Percentiles rank a stretch among this genome's conserved stretches.
Evolutionary conservation across 768 basidiomycete genomes (phyloP).

Genomic region (Mycena amicta): DNA sequence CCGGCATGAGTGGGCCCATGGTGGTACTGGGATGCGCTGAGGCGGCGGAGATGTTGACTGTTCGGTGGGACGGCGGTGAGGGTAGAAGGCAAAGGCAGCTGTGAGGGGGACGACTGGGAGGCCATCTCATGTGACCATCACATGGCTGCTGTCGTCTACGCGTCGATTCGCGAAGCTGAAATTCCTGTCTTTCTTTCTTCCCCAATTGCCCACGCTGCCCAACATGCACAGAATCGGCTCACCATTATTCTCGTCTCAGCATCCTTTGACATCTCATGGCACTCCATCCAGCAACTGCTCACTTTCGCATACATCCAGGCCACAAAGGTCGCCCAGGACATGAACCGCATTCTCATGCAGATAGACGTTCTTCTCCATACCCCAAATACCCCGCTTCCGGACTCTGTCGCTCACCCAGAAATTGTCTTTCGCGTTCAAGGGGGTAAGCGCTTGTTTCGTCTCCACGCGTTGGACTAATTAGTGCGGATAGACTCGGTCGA

Average conservation of each 20-base stretch:
- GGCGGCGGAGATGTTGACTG: slow-evolving; percentile 8
- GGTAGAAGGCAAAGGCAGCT: slow-evolving; percentile 38
- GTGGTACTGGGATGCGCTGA: background rate
- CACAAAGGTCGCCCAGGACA: slow-evolving; percentile 69
- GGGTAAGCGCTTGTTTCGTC: slow-evolving; percentile 34
- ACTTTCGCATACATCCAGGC: slow-evolving; percentile 86
- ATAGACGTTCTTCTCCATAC: slow-evolving; percentile 76
- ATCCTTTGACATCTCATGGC: slow-evolving; percentile 62
- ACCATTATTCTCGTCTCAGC: slow-evolving; percentile 67
- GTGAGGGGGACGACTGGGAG: slow-evolving; percentile 29
- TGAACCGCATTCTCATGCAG: slow-evolving; percentile 71
- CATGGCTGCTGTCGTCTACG: slow-evolving; percentile 55
- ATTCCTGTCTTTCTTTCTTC: slow-evolving; percentile 58
- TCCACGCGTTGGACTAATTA: slow-evolving; percentile 5
- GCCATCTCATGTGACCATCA: too few species aligned
- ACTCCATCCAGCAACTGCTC: slow-evolving; percentile 72
- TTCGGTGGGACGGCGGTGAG: slow-evolving; percentile 29
- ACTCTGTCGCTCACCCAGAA: slow-evolving; percentile 46
- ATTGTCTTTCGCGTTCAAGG: slow-evolving; percentile 53
- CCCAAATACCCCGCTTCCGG: slow-evolving; percentile 47
- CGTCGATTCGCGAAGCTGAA: slow-evolving; percentile 50
- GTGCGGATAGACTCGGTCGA: slow-evolving; percentile 38
- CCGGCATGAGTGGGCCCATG: slow-evolving; percentile 56
- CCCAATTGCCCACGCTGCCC: slow-evolving; percentile 53
- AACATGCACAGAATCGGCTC: slow-evolving; percentile 51